Percentiles rank a stretch among this genome's conserved stretches.
phyloP scores from a whole-genome alignment of 768 basidiomycete species.

The Podaxis carcinomalis region DNA sequence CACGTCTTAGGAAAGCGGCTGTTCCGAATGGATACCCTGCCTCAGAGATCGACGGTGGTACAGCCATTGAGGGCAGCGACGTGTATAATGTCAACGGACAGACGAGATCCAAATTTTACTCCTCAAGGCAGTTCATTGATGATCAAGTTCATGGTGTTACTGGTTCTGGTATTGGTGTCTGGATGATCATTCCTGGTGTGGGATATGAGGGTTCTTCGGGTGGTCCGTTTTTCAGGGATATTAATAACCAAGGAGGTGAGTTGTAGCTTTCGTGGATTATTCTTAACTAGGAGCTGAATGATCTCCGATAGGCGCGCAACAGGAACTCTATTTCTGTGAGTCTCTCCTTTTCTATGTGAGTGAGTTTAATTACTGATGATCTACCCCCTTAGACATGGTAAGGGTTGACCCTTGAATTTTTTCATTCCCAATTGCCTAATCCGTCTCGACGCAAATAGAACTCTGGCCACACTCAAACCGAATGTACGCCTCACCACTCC shows the following conservation, averaged over 20 bases:
- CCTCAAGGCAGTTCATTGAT: constrained; percentile 31
- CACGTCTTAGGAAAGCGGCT: constrained; percentile 24
- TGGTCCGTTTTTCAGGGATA: constrained; percentile 31
- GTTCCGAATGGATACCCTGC: constrained; percentile 24
- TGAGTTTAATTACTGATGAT: background rate
- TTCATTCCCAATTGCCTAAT: background rate
- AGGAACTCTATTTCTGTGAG: constrained; percentile 34
- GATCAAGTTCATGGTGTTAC: constrained; percentile 29
- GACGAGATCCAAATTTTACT: constrained; percentile 32
- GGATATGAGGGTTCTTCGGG: constrained; percentile 29
- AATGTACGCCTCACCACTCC: constrained; percentile 19
- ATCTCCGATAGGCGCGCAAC: constrained; percentile 21
- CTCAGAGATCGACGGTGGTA: constrained; percentile 26
- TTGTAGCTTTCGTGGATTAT: background rate
- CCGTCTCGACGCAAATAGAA: constrained; percentile 18
- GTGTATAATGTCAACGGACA: constrained; percentile 27
- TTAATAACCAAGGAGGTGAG: constrained; percentile 30
- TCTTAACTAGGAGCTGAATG: background rate
- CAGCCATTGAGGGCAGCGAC: constrained; percentile 32
- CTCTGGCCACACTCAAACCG: constrained; percentile 34
- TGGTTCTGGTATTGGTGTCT: constrained; percentile 25
- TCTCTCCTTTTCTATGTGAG: background rate
- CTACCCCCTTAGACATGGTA: constrained; percentile 19
- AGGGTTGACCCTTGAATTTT: background rate
- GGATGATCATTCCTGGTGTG: constrained; percentile 28